phyloP scores from a whole-genome alignment of 805 yeast species.

The Alloascoidea africana region DNA sequence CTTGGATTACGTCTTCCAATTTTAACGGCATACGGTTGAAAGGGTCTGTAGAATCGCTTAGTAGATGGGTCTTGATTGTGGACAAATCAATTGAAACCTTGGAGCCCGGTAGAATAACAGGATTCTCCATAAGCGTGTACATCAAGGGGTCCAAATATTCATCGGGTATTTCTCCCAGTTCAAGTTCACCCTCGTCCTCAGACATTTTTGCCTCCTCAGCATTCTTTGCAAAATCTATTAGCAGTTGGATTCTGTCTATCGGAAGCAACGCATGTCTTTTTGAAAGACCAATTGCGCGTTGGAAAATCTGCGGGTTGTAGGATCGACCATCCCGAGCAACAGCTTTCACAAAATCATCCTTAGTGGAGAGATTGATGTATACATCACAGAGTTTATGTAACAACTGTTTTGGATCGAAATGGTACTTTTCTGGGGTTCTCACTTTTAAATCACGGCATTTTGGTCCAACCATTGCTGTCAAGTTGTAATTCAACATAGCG shows the following conservation, averaged over 20 bases:
- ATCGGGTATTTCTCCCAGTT: slow-evolving; percentile 89
- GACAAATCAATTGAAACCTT: slow-evolving; percentile 75
- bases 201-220: slow-evolving; percentile 43
- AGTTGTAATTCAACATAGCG: slow-evolving; percentile 87
- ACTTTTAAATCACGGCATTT: slow-evolving; percentile 83
- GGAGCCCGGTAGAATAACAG: slow-evolving; percentile 86
- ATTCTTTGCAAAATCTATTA: slow-evolving; percentile 41
- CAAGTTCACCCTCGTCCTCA: slow-evolving; percentile 75
- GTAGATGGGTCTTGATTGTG: slow-evolving; percentile 83
- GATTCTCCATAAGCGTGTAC: slow-evolving; percentile 92
- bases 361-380: slow-evolving; percentile 53
- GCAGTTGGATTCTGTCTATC: slow-evolving; percentile 32
- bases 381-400: slow-evolving; percentile 59
- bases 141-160: slow-evolving; percentile 94
- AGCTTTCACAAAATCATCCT: slow-evolving; percentile 55
- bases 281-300: slow-evolving; percentile 56
- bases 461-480: slow-evolving; percentile 91
- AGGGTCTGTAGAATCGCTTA: slow-evolving; percentile 94
- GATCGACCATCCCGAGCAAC: slow-evolving; percentile 91
- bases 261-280: slow-evolving; percentile 37
- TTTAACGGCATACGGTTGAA: slow-evolving; percentile 87
- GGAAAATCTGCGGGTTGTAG: slow-evolving; percentile 49
- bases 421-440: slow-evolving; percentile 63
- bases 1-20: slow-evolving; percentile 76
- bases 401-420: slow-evolving; percentile 65